These are phyloP conservation scores for Geotrichum fermentans DNA, from an alignment of 1,139 yeast genomes.

Conservation along the genomic window DNA sequence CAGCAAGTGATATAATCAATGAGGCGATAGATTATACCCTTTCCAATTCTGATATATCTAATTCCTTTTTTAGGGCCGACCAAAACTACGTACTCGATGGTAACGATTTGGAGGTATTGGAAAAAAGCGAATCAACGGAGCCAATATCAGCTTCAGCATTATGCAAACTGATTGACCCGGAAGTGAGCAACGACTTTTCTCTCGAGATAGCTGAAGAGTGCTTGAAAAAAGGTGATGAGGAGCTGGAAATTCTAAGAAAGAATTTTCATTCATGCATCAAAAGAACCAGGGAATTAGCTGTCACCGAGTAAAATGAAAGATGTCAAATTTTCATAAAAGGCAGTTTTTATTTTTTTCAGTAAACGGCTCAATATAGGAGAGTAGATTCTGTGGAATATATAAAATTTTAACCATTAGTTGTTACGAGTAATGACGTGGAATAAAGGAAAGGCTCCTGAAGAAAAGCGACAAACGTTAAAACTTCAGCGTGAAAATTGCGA, in stretches of 20 bases:
- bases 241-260: neutral
- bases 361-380: no score
- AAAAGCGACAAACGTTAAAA: no score
- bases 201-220: constrained; percentile 8
- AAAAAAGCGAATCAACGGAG: neutral
- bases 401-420: no score
- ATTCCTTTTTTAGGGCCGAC: neutral
- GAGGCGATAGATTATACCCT: neutral
- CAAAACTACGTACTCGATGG: no score
- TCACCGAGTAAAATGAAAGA: neutral
- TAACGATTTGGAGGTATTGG: neutral
- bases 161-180: constrained; percentile 10
- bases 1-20: neutral
- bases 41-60: neutral
- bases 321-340: no score
- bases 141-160: neutral
- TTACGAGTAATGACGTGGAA: no score
- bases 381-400: no score
- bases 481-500: no score
- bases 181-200: neutral
- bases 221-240: neutral
- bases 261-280: neutral
- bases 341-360: no score
- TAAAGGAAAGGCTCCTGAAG: no score
- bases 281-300: neutral